Evolutionary conservation across 1,284 basidiomycete genomes (phyloP), one percentile per base, ranked within the genome.

Genomic region (Moesziomyces antarcticus): DNA sequence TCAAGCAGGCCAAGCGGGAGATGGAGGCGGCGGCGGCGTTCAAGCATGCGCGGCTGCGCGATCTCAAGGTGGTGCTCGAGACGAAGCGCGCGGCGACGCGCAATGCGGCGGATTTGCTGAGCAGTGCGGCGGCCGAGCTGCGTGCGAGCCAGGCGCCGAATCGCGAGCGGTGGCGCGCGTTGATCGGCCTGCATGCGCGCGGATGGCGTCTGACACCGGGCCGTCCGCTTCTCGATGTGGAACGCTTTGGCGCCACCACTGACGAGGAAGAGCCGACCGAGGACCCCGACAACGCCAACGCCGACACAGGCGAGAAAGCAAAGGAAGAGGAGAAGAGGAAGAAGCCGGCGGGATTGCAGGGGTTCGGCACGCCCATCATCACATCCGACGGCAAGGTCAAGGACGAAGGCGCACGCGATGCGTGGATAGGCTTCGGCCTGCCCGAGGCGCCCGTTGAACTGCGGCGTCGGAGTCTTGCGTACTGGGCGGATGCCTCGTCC

Each of bases 401-500:
- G 24, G 78, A 80, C 11, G 79, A 81, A 50, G 74, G 76, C 4
- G 75, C 79, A 3, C 40, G 79, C 20, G 79, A 81, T 57, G 79
- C 78, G 8, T 81, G 79, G 79, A 76, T 81, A 27, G 78, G 79
- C 7, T 81, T 78, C 33, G 79, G 73, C 3, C 46, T 72, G 1
- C 67, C 74, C 1, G 79, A 81, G 61, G 76, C 76, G 46, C 72
- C 76, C 2, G 43, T 77, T 1, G 54, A 64, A 22, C 44, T 77
- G 18, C 24, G 64, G 25, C 45, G 75, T 13, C 46, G 74, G 3
- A 78, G 70, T 14, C 49, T 81, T 3, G 79, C 78, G 5, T 81
- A 81, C 50, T 78, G 73, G 73, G 71, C 66, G 13, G 78, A 78
- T 20, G 16, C 14, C 1, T 21, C 66, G 3, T 9, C 59, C 13